Base-by-base conservation (phyloP, 108 stramenopile species). In the Poteriospumella lacustris region DNA sequence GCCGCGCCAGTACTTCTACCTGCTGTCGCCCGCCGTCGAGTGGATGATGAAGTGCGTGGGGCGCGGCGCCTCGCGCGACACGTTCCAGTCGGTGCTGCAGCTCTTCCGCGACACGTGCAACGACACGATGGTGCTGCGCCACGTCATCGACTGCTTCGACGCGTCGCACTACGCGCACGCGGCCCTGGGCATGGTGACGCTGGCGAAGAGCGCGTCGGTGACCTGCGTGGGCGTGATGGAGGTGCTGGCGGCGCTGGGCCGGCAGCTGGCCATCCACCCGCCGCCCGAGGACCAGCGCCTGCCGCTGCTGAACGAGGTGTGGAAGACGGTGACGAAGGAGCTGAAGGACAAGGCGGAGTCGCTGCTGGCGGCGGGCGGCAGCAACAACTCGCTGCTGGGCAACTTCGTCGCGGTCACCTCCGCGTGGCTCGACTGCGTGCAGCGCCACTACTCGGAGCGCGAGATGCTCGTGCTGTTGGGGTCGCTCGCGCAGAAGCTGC, bases 21-120 rank as follows among this genome's bases (percentile, higher is more conserved):
- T 85, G 64, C 68, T 76, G 42, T 39, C 76, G 44, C 85, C 85
- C 9, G 85, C 83, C 34, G 62, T 80, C 39, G 83, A 81, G 26
- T 85, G 85, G 85, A 43, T 85, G 19, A 42, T 83, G 24, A 76
- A 76, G 58, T 76, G 41, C 39, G 76, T 81, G 28, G 75, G 58
- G 24, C 1, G 40, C 43, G 38, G 43, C 31, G 68, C 64, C 0
- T 3, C 58, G 31, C 24, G 42, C 24, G 42, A n/a, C 24, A 19
- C 42, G 43, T 77, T 81, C 62, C 58, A 76, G 0, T 39, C 60
- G 19, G 43, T 75, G 42, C 60, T 81, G 39, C 39, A 58, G 44
- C 68, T 76, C 58, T 81, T 58, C 76, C 72, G 80, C 39, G 80
- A 81, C 62, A 52, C 39, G 44, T 76, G 76, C 43, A 68, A 76